Base-by-base conservation (phyloP, 1,139 yeast species). In the Blastobotrys persicus region DNA sequence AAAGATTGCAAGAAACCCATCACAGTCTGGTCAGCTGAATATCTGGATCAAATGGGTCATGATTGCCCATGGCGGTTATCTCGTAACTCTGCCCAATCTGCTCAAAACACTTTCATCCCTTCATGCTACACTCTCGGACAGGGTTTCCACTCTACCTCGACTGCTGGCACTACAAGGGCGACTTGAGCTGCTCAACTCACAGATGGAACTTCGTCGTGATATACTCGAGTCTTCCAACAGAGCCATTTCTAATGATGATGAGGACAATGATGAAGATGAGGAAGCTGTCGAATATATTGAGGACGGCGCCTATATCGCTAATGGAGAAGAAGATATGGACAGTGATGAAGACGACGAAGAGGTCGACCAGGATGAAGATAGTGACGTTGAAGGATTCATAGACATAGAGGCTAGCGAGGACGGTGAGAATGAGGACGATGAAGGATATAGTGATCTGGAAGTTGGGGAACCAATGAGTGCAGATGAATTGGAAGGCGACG, bases 11-110 rank as follows among this genome's bases (percentile, higher is more conserved):
- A 79, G 94, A 60, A 73, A 76, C 20, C 79, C 82, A 4, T 70
- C 75, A 51, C 79, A 88, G 58, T 89, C 89, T 55, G 87, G 85
- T 35, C 84, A 83, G 53, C 74, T 92, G 55, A 84, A 85, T 56
- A 76, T 81, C 45, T 92, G 99, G 99, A 83, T 91, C 57, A 88
- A 91, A 66, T 91, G 97, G 94, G 83, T 89, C 45, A 74, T 94
- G 61, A 83, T 92, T 43, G 81, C 86, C 35, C 98, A 94, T 66
- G 98, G 98, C 37, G 92, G 95, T 1, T 82, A 81, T 55, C 71
- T 84, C 47, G 78, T 85, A 23, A 77, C 85, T 14, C 73, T 86
- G 49, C 91, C 95, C 42, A 83, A 85, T 56, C 74, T 86, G 55
- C 74, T 80, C 55, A 72, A 77, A 45, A 81, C 87, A 40, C 72